Evolutionary conservation across 208 protist species (phyloP).

Genomic region (Crithidia thermophila): DNA sequence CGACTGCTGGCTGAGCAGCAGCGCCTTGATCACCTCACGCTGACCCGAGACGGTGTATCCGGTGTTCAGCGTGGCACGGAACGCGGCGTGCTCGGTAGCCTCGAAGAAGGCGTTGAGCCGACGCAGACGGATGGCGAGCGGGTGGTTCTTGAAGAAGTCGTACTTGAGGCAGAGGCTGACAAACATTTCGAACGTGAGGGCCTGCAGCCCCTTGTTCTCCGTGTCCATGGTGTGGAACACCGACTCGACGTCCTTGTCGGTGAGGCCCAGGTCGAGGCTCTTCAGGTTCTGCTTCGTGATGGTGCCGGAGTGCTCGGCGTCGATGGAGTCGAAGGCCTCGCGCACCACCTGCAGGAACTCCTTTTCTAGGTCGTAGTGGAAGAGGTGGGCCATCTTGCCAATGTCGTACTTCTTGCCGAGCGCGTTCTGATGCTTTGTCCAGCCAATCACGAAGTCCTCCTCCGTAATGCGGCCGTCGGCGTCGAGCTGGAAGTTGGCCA

Average conservation of each 20-base stretch:
- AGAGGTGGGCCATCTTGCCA: conserved; percentile 72
- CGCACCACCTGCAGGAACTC: conserved; percentile 79
- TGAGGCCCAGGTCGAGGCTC: conserved; percentile 63
- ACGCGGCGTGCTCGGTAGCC: conserved; percentile 61
- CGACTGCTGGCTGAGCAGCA: conserved; percentile 59
- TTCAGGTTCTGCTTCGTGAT: conserved; percentile 81
- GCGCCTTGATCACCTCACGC: conserved; percentile 71
- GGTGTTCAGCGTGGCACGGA: conserved; percentile 67
- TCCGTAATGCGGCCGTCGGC: conserved; percentile 81
- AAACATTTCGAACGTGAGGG: conserved; percentile 86
- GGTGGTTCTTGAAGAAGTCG: conserved; percentile 85
- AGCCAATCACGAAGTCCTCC: conserved; percentile 87
- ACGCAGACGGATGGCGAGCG: conserved; percentile 73
- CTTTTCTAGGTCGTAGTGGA: conserved; percentile 87
- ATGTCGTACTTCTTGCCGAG: conserved; percentile 87
- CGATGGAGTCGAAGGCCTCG: conserved; percentile 80
- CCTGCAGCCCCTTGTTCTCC: conserved; percentile 36
- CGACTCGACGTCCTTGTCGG: conserved; percentile 59
- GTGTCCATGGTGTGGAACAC: conserved; percentile 72
- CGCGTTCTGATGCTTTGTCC: conserved; percentile 72
- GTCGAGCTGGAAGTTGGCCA: conserved; percentile 81
- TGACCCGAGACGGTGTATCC: conserved; percentile 84
- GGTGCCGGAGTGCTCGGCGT: conserved; percentile 77
- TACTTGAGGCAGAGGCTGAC: conserved; percentile 73
- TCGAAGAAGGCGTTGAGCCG: conserved; percentile 80